A percentile compares a stretch with the other conserved stretches of the same genome.
phyloP scores from a whole-genome alignment of 2,329 filamentous ascomycete genomes.

The Fusarium marasasianum region DNA sequence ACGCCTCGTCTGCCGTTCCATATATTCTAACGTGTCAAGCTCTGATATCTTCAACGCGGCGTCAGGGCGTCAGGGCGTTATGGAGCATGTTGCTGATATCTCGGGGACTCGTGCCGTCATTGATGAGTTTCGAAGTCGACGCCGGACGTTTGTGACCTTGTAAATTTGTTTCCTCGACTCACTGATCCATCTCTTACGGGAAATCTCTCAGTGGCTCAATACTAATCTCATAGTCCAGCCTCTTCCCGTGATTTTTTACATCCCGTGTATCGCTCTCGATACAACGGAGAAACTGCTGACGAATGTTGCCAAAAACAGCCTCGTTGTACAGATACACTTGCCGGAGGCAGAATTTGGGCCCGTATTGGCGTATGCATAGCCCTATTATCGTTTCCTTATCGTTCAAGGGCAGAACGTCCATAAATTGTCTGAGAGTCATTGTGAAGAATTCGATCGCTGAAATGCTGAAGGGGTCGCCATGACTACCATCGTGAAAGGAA shows the following conservation, averaged over 20 bases:
- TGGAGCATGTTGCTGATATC: constrained; percentile 43
- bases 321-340: constrained; percentile 29
- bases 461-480: background rate
- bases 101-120: constrained; percentile 18
- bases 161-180: background rate
- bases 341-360: background rate
- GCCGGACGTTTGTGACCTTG: constrained; percentile 41
- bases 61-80: constrained; percentile 37
- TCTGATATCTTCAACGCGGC: constrained; percentile 43
- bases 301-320: constrained; percentile 11
- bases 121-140: constrained; percentile 46
- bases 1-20: constrained; percentile 45
- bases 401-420: constrained; percentile 9
- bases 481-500: background rate
- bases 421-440: constrained; percentile 9
- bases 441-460: background rate
- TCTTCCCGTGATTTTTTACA: background rate
- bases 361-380: constrained; percentile 4
- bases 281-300: background rate
- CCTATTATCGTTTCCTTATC: constrained; percentile 14
- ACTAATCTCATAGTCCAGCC: constrained; percentile 23
- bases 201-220: constrained; percentile 6
- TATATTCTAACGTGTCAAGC: constrained; percentile 44
- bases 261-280: constrained; percentile 7
- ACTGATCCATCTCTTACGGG: background rate